Conservation (phyloP, 352 stramenopile species). For the Pythium insidiosum region DNA sequence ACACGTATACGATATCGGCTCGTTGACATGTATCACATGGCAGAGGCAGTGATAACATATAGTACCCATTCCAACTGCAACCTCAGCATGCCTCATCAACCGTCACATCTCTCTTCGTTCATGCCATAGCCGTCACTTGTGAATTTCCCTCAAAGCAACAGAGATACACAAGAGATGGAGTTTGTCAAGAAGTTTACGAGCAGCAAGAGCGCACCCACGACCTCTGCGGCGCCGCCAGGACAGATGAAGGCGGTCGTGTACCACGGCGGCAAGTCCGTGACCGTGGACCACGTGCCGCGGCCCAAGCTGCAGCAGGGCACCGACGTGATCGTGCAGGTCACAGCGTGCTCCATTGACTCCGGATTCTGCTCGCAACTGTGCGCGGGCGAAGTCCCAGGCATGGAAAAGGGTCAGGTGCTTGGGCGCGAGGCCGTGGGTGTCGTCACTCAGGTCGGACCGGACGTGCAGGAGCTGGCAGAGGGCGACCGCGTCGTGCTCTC, state of each 20-base stretch:
- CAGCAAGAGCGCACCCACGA: slow-evolving; percentile 14
- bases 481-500: slow-evolving; percentile 71
- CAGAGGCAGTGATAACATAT: too few relatives aligned
- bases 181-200: slow-evolving; percentile 21
- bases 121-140: not conserved
- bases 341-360: slow-evolving; percentile 45
- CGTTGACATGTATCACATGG: too few relatives aligned
- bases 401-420: slow-evolving; percentile 57
- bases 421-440: slow-evolving; percentile 65
- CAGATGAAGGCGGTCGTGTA: slow-evolving; percentile 57
- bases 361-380: slow-evolving; percentile 42
- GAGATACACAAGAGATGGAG: slow-evolving; percentile 13
- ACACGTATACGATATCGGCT: too few relatives aligned
- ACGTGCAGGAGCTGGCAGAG: slow-evolving; percentile 39
- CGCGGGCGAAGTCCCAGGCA: slow-evolving; percentile 21
- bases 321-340: slow-evolving; percentile 61
- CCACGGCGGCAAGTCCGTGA: slow-evolving; percentile 39
- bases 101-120: not conserved
- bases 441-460: slow-evolving; percentile 36
- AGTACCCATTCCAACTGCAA: too few relatives aligned
- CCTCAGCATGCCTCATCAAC: too few relatives aligned
- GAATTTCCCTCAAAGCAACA: too few relatives aligned
- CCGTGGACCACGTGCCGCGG: slow-evolving; percentile 42
- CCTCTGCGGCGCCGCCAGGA: slow-evolving; percentile 6
- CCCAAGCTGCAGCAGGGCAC: slow-evolving; percentile 41